Base-by-base conservation (phyloP, 192 early-diverging fungal genomes). In the Dispira simplex region DNA sequence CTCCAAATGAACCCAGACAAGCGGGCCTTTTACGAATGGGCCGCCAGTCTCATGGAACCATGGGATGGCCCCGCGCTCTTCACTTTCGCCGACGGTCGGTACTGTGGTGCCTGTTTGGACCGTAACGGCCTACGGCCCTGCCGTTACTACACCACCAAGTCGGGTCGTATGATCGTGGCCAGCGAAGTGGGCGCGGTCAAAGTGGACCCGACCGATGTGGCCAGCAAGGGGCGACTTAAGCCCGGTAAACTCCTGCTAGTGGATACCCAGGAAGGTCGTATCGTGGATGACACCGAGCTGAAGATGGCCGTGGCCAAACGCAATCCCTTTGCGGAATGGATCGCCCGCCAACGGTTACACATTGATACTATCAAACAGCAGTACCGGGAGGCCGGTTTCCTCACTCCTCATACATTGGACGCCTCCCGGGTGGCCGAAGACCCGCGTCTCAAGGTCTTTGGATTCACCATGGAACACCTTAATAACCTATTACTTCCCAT, bases 31-130 rank as follows among this genome's bases (percentile, higher is more conserved):
- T 97, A 98, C 75, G 85, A 92, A 73, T 98, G 96, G 96, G 92
- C 93, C 55, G 89, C 94, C 39, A 90, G 86, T 73, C 73, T 98
- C 46, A 97, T 97, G 93, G 96, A 98, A 74, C 89, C 93, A 16
- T 98, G 93, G 86, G 96, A 98, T 71, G 96, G 96, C 23, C 96
- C 96, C 18, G 95, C 96, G 13, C 77, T 98, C 63, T 91, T 98
- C 71, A 96, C 96, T 18, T 98, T 98, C 71, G 89, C 87, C 32
- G 96, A 98, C 73, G 96, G 96, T 44, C 86, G 94, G 57, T 96
- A 87, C 78, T 90, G 91, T 69, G 96, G 96, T 68, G 96, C 96
- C n/a, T 89, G 83, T n/a, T 79, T 98, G 46, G 96, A 98, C 73
- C 88, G 96, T 72, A 98, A 98, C 68, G 96, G 96, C 63, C 76